A percentile compares a stretch with the other conserved stretches of the same genome.
phyloP scores from a whole-genome alignment of 2,329 filamentous ascomycete genomes.

The Curvularia sp. region DNA sequence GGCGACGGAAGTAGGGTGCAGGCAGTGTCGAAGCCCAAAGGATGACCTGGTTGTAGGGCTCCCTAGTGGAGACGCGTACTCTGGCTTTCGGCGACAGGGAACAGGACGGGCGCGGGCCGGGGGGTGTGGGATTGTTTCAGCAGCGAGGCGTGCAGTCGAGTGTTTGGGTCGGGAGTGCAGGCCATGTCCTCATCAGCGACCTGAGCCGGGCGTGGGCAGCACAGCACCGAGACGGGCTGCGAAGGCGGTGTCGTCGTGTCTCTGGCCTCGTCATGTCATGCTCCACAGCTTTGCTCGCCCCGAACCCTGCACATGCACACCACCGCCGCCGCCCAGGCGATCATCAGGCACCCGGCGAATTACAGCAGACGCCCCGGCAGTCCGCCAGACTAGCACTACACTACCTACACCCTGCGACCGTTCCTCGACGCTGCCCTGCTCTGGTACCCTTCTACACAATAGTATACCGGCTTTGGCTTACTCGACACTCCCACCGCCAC shows the following conservation, averaged over 20 bases:
- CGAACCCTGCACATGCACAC: slow-evolving; percentile 18
- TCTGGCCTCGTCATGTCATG: slow-evolving; percentile 7
- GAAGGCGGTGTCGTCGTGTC: slow-evolving; percentile 15
- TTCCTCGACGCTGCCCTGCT: neutral
- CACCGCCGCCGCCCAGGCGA: slow-evolving; percentile 17
- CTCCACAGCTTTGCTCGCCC: neutral
- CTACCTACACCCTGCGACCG: slow-evolving; percentile 3
- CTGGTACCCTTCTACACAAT: too few species aligned
- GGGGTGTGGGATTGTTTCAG: slow-evolving; percentile 39
- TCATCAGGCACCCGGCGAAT: slow-evolving; percentile 33
- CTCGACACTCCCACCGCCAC: slow-evolving; percentile 8
- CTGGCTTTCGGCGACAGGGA: slow-evolving; percentile 29
- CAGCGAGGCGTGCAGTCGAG: slow-evolving; percentile 10
- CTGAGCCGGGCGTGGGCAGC: slow-evolving; percentile 9
- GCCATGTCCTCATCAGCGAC: neutral
- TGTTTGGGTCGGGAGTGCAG: slow-evolving; percentile 1
- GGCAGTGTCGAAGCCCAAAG: slow-evolving; percentile 4
- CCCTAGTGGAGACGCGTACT: slow-evolving; percentile 31
- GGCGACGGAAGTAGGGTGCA: slow-evolving; percentile 9
- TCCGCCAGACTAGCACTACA: slow-evolving; percentile 10
- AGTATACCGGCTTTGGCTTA: neutral
- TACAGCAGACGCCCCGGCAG: neutral
- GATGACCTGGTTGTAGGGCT: slow-evolving; percentile 14
- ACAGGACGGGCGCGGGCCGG: slow-evolving; percentile 26
- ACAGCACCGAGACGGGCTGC: neutral